Base-by-base conservation (phyloP, 768 basidiomycete genomes). In the Suillus subaureus region DNA sequence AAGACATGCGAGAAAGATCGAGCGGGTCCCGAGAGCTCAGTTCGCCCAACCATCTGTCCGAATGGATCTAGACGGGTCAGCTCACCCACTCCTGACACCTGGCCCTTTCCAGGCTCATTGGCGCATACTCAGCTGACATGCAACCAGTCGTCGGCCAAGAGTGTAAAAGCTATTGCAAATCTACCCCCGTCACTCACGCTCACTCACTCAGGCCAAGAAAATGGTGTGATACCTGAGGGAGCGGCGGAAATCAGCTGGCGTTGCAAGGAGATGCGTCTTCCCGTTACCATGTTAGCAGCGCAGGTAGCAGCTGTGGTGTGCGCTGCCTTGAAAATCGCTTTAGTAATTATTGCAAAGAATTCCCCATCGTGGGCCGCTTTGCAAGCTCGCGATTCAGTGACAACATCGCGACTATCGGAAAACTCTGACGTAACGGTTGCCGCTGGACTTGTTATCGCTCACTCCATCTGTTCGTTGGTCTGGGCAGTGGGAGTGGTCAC, bases 91-190 rank as follows among this genome's bases (percentile, higher is more conserved):
- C 68, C 64, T 23, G 75, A 63, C 26, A 77, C 75, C 1, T 78
- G 75, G 75, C 75, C 75, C 26, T 76, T 76, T 61, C 75, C 75
- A 11, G 75, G 70, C 60, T 72, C 73, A 21, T 73, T 77, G 9
- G 69, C 70, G 23, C 56, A 52, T 45, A 6, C 68, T 39, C 71
- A 68, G 63, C 54, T 52, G 57, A 23, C 33, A 15, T 31, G 45
- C 21, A 45, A 2, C 33, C 28, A 23, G 31, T 56, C 33, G 7
- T 66, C 65, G 42, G 28, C 58, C n/a, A 55, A 23, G 6, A 45
- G 37, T 42, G 61, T 42, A 55, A 62, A 26, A 3, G 55, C 35
- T 6, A 35, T 28, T 15, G 26, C 62, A 16, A 49, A 62, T 37
- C 64, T 67, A 52, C 60, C 62, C 18, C 47, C 61, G 8, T 66